Base-by-base conservation (phyloP, 2,329 filamentous ascomycete species). In the Fusarium devonianum region DNA sequence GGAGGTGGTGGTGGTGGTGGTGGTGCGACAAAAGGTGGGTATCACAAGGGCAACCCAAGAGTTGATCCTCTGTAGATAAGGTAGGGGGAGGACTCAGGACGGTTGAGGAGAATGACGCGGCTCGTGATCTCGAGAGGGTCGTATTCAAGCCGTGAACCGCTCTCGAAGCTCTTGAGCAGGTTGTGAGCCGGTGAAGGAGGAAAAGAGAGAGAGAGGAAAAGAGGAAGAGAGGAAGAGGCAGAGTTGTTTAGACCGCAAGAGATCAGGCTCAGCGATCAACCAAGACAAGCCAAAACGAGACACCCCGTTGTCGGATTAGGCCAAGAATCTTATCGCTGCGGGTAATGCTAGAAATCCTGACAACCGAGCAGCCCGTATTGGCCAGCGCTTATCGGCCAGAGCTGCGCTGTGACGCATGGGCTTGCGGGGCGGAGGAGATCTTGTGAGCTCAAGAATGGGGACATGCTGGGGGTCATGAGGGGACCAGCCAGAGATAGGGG, bases 381-480 rank as follows among this genome's bases (percentile, higher is more conserved):
- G 62, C 57, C 50, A 53, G 38, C 35, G 52, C 62, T 65, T 64
- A 64, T 64, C 59, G 26, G 34, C 33, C 28, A n/a, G 19, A 22
- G 42, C 42, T 43, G 47, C 47, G 36, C 46, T 45, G 54, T 65
- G 57, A 64, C 57, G 59, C 50, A 64, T 47, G 29, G 32, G 42
- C 29, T 36, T 38, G 29, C 33, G 32, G 53, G 45, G 45, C 42
- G 46, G 52, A 46, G 37, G 30, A 43, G 53, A 64, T 64, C 56
- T 49, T 64, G 50, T 63, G 61, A 64, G 56, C 58, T 63, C 53
- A 60, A 60, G 58, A 60, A 51, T 54, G 60, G 61, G 53, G 55
- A 54, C 11, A 3, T 29, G 26, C n/a, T n/a, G n/a, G n/a, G n/a
- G n/a, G n/a, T n/a, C n/a, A n/a, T n/a, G n/a, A n/a, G n/a, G n/a